Base-by-base conservation (phyloP, 345 rosid species). In the Boechera stricta region DNA sequence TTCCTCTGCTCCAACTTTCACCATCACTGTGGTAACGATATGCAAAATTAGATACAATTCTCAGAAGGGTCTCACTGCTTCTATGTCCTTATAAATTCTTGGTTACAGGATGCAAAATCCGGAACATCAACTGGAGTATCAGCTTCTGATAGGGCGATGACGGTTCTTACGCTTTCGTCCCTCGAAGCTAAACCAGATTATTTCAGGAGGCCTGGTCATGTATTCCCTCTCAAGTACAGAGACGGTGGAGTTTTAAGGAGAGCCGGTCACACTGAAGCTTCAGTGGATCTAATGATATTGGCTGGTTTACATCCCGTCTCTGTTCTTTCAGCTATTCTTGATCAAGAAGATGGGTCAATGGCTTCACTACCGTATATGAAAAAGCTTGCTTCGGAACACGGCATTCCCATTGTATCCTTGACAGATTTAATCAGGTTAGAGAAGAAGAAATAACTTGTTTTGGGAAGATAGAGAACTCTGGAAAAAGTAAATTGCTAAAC, bases 261-360 rank as follows among this genome's bases (percentile, higher is more conserved):
- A 80, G 94, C 94, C 16, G 96, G 92, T 26, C 97, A 90, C 79
- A 91, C 98, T 0, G 96, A 93, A 83, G 97, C 98, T 69, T 93
- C 97, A 1, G 80, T 91, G 13, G 96, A 93, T 85, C 75, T 91
- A 78, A 83, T 88, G 65, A 71, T 82, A 71, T 79, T 87, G 10
- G 86, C 94, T 42, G 90, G 90, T 45, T 73, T 91, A 49, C 76
- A 72, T 57, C 94, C 94, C 0, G 84, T 93, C 45, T 90, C 96
- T 63, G 85, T 89, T 73, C 91, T 91, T 76, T 87, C 96, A 24
- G 77, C 94, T 1, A 51, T 91, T 69, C 82, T 91, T 32, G 90
- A 93, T 74, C 87, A 89, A 18, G 87, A 85, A 24, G 86, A 89
- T 41, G 92, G 95, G 6, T 89, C 96, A 28, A 82, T 86, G 76